Evolutionary conservation across 2,329 filamentous ascomycete species (phyloP).

Genomic region (Paecilomyces variotii): DNA sequence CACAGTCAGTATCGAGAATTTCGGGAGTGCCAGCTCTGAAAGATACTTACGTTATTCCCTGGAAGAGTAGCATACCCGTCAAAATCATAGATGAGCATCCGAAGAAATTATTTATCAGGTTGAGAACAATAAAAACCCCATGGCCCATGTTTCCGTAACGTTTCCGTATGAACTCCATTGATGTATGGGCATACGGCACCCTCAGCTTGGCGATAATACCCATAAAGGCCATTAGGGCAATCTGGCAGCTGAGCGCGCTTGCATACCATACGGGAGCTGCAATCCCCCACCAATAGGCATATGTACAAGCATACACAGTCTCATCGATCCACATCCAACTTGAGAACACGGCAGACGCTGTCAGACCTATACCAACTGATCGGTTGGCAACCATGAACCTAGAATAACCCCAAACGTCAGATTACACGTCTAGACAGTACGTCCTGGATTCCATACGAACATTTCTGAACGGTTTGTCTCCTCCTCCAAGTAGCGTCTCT

Average conservation of each 20-base stretch:
- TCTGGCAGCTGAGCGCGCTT: not conserved
- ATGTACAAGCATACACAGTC: not conserved
- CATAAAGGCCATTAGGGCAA: not conserved
- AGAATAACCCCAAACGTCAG: not conserved
- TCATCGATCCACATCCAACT: not conserved
- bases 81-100: not conserved
- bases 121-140: not conserved
- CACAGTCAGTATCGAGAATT: not conserved
- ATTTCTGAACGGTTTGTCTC: not conserved
- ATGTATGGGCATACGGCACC: not conserved
- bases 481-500: not conserved
- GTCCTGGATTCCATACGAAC: not conserved
- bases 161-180: not conserved
- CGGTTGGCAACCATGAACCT: not conserved
- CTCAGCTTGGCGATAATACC: not conserved
- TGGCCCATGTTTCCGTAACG: not conserved
- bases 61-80: not conserved
- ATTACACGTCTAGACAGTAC: not conserved
- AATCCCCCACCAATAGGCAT: not conserved
- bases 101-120: not conserved
- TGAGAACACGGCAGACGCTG: not conserved
- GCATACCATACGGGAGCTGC: not conserved
- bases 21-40: no score
- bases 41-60: not conserved
- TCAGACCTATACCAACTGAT: not conserved